phyloP scores from a whole-genome alignment of 352 stramenopile species.

The Phytophthora boehmeriae region DNA sequence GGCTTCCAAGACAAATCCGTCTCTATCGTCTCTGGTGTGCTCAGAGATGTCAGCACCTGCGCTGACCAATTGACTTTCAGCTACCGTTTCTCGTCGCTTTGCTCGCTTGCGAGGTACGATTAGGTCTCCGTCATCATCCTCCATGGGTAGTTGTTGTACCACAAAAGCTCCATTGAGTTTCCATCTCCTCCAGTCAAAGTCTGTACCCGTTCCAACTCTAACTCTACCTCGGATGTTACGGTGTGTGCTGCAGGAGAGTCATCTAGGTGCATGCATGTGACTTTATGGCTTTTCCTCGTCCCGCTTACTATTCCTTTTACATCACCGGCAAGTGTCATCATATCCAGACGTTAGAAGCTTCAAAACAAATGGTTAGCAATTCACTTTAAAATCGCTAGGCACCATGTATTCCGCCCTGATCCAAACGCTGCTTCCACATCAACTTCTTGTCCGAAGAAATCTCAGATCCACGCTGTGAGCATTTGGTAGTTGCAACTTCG shows the following conservation, averaged over 20 bases:
- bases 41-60: neutral
- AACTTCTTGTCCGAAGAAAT: slow-evolving; percentile 26
- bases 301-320: too few relatives aligned
- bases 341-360: slow-evolving; percentile 10
- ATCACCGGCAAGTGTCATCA: slow-evolving; percentile 1
- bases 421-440: slow-evolving; percentile 25
- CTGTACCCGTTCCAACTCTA: slow-evolving; percentile 19
- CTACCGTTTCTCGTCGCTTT: slow-evolving; percentile 17
- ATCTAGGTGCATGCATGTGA: neutral
- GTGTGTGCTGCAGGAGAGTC: slow-evolving; percentile 2
- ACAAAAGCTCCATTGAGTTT: slow-evolving; percentile 3
- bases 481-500: slow-evolving; percentile 65
- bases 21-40: neutral
- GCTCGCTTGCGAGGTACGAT: slow-evolving; percentile 23
- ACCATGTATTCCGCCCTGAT: slow-evolving; percentile 10
- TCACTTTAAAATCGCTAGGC: neutral
- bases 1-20: slow-evolving; percentile 29
- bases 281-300: neutral
- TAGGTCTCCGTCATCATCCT: slow-evolving; percentile 35
- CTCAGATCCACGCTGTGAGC: slow-evolving; percentile 56
- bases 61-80: neutral
- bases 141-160: slow-evolving; percentile 9
- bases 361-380: neutral
- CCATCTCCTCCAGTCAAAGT: neutral
- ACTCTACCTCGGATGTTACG: slow-evolving; percentile 31